Evolutionary conservation across 2,329 filamentous ascomycete genomes (phyloP), one percentile per base, ranked within the genome.

Genomic region (Aspergillus proliferans): DNA sequence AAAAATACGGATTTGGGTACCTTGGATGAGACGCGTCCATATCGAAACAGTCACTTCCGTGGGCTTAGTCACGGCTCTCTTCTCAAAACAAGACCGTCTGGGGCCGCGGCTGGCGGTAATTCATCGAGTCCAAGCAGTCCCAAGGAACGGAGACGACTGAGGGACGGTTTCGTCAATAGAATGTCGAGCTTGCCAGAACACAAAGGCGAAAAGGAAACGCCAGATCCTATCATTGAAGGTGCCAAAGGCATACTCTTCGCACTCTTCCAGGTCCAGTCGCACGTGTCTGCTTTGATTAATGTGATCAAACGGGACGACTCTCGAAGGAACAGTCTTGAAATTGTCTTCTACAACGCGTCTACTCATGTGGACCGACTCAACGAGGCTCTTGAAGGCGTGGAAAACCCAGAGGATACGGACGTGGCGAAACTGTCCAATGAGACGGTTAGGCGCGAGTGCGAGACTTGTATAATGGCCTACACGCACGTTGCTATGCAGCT

Each of bases 101-200:
- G 55, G 36, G 53, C 63, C 30, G 56, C 61, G 7, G 65, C 58
- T 49, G 64, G 61, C 18, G 69, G 64, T 53, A 72, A 67, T 57
- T 71, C 72, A 14, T 70, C 70, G 6, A 73, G 70, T 49, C 71
- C 72, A 12, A 71, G 63, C 48, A 75, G 72, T 49, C 72, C 71
- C 26, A 64, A 66, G 48, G 72, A 73, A 38, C 63, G 66, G 39
- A 66, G 70, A 46, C 66, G 68, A 18, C 56, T 69, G 42, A 67
- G 69, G 52, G 70, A 73, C 41, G 69, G 68, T 2, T 71, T 71
- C 57, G 67, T 77, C 36, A 76, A 76, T 42, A 75, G 77, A 15
- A 69, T 82, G 57, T 81, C 78, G 30, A 80, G 79, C 56, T 67
- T 81, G 10, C 76, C 76, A n/a, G 78, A 81, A 61, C 74, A 80